Evolutionary conservation across 352 stramenopile species (phyloP).

Genomic region (Globisporangium rhizosaccharum): DNA sequence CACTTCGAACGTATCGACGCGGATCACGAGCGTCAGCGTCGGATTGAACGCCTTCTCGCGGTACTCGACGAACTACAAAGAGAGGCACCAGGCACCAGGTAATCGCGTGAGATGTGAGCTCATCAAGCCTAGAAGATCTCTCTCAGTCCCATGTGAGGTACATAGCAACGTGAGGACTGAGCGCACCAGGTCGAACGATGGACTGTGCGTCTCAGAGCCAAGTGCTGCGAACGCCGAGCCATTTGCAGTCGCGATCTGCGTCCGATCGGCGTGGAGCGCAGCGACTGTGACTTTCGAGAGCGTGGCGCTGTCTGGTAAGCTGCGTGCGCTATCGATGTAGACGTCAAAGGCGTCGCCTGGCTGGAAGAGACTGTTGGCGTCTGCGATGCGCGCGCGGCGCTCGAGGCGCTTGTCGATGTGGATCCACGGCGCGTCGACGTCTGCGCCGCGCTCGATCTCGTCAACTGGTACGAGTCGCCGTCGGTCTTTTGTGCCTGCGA

Average conservation of each 20-base stretch:
- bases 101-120: no score
- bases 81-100: not conserved
- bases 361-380: constrained; percentile 33
- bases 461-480: constrained; percentile 19
- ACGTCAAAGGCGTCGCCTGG: constrained; percentile 75
- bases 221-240: constrained; percentile 19
- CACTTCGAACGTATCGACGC: constrained; percentile 76
- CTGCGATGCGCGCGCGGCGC: constrained; percentile 16
- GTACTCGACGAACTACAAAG: constrained; percentile 59
- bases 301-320: constrained; percentile 64
- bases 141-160: no score
- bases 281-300: constrained; percentile 70
- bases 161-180: not conserved
- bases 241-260: constrained; percentile 26
- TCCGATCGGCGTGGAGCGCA: constrained; percentile 47
- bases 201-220: constrained; percentile 28
- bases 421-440: constrained; percentile 21
- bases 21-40: constrained; percentile 77
- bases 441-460: constrained; percentile 11
- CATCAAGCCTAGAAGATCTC: no score
- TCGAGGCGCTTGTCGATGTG: constrained; percentile 33
- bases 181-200: constrained; percentile 50
- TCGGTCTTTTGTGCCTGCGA: constrained; percentile 15
- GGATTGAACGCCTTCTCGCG: constrained; percentile 71
- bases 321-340: constrained; percentile 67